Conservation (phyloP, 2,329 filamentous ascomycete genomes). For the Scytalidium sp. region DNA sequence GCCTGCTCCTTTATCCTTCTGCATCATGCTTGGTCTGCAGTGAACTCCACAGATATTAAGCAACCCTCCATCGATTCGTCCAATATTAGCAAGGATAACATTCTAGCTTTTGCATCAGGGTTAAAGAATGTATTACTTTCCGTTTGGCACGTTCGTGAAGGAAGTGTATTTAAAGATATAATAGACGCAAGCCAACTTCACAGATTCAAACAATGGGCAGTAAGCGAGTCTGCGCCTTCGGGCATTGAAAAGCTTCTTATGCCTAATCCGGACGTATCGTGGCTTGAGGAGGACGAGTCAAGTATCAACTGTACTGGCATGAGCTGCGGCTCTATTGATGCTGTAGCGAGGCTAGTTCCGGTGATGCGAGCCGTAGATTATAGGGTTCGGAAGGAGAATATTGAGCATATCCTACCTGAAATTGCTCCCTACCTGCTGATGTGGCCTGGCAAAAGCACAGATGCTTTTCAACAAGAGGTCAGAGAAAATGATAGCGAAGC, state of each 20-base stretch:
- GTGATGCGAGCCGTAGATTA: not conserved
- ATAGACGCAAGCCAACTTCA: not conserved
- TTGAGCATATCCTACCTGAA: not conserved
- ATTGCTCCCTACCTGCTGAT: conserved; percentile 1
- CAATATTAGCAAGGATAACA: not conserved
- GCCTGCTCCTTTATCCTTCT: conserved; percentile 1
- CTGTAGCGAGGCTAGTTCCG: not conserved
- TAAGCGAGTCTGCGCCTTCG: not conserved
- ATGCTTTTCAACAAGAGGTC: not conserved
- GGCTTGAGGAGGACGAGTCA: not conserved
- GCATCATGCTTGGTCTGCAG: conserved; percentile 1
- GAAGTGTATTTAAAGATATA: not conserved
- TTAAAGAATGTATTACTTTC: conserved; percentile 1
- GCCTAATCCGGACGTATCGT: not conserved
- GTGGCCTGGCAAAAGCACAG: conserved; percentile 3
- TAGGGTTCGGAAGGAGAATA: not conserved
- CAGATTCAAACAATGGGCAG: not conserved
- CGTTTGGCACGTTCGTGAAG: not conserved
- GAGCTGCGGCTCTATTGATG: not conserved
- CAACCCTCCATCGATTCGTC: not conserved
- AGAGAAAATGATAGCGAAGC: not conserved
- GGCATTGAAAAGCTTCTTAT: not conserved
- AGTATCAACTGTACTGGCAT: not conserved
- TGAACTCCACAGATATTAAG: not conserved
- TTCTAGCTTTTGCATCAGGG: not conserved